A percentile compares a stretch with the other conserved stretches of the same genome.
phyloP scores from a whole-genome alignment of 1,284 basidiomycete species.

The Kwoniella shivajii region DNA sequence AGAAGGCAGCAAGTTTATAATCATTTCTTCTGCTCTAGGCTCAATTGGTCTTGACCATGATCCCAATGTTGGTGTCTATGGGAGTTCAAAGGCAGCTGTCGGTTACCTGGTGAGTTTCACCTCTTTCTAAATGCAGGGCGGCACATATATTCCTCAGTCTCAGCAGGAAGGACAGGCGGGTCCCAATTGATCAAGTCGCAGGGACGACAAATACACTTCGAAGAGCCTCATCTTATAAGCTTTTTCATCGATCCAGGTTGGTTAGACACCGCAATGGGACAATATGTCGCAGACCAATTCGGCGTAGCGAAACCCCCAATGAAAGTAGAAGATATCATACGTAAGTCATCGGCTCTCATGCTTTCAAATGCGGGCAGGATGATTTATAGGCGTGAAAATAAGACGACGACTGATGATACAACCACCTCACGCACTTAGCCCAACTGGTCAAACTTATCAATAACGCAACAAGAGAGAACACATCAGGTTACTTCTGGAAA shows the following conservation, averaged over 20 bases:
- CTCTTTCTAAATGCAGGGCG: not conserved
- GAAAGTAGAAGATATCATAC: not conserved
- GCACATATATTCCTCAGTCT: too few relatives aligned
- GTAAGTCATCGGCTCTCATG: too few relatives aligned
- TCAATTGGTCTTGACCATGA: constrained; percentile 11
- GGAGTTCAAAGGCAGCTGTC: constrained; percentile 19
- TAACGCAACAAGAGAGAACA: too few relatives aligned
- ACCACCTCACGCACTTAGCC: too few relatives aligned
- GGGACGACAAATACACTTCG: constrained; percentile 6
- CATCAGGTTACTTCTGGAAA: too few relatives aligned
- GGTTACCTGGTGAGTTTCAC: constrained; percentile 6
- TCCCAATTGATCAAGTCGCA: not conserved
- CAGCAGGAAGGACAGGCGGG: too few relatives aligned
- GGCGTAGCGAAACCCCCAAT: not conserved
- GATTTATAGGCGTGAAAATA: too few relatives aligned
- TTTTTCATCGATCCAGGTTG: constrained; percentile 5
- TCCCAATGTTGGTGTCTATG: constrained; percentile 15
- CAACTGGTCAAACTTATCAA: too few relatives aligned
- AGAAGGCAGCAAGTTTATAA: constrained; percentile 20
- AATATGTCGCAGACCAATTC: not conserved
- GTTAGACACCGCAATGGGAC: constrained; percentile 1
- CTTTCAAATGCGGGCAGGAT: too few relatives aligned
- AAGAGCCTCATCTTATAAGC: constrained; percentile 6
- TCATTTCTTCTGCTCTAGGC: constrained; percentile 21
- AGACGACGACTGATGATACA: too few relatives aligned